Conservation (phyloP, 2,329 filamentous ascomycete species). For the Ophiostoma triangulosporum region DNA sequence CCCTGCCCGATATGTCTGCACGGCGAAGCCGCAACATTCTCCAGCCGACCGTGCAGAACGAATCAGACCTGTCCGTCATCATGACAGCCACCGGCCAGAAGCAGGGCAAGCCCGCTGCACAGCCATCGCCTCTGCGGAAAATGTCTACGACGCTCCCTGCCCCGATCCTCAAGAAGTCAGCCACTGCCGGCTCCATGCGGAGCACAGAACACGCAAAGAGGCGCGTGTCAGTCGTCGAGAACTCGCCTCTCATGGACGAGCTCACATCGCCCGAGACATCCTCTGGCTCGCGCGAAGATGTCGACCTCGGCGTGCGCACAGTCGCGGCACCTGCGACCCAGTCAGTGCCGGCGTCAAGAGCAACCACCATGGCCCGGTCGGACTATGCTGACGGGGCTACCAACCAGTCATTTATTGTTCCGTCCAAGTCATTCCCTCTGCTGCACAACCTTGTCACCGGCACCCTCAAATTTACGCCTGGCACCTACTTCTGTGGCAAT, state of each 20-base stretch:
- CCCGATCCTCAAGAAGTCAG: neutral
- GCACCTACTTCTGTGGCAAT: slow-evolving; percentile 10
- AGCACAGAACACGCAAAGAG: neutral
- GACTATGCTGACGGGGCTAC: slow-evolving; percentile 7
- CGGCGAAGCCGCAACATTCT: slow-evolving; percentile 6
- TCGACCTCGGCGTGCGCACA: slow-evolving; percentile 1
- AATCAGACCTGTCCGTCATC: slow-evolving; percentile 13
- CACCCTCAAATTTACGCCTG: slow-evolving; percentile 12
- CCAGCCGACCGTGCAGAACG: slow-evolving; percentile 15
- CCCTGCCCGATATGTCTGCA: neutral
- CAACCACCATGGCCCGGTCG: neutral
- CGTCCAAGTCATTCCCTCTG: slow-evolving; percentile 14
- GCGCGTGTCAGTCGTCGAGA: neutral
- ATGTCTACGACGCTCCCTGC: neutral
- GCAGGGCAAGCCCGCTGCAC: neutral
- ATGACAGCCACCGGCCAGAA: slow-evolving; percentile 6
- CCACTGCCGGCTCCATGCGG: neutral
- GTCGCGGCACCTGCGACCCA: neutral
- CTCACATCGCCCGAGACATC: slow-evolving; percentile 12
- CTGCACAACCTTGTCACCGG: slow-evolving; percentile 15
- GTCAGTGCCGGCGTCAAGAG: neutral
- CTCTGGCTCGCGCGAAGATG: slow-evolving; percentile 9
- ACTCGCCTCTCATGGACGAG: slow-evolving; percentile 7
- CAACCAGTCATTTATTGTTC: slow-evolving; percentile 14
- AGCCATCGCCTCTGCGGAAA: slow-evolving; percentile 6